Base-by-base conservation (phyloP, 805 yeast genomes). In the Komagataella phaffii region DNA sequence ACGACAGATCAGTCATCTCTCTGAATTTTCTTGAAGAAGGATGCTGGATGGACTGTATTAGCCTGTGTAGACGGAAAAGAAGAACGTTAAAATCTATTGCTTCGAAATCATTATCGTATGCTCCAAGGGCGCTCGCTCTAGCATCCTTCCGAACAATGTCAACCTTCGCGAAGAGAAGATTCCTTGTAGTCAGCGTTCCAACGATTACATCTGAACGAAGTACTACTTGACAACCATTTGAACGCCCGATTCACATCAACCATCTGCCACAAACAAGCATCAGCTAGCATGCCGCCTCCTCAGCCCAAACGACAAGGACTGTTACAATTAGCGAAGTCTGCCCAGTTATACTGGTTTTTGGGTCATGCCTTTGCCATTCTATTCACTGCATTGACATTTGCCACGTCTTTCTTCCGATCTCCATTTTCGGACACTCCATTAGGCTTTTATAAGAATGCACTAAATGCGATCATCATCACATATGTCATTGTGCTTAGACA, bases 281-380 rank as follows among this genome's bases (percentile, higher is more conserved):
- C 12, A 14, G 40, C 12, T 30, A 30, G 40, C 40, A 30, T 30
- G 40, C 40, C 40, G 40, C 40, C 40, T 30, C 14, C 40, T 8
- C 40, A 10, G 14, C 1, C 40, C 40, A 30, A 30, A 30, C 12
- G 40, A 30, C 40, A 30, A 30, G 40, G 40, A 10, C 40, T 30
- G 40, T 10, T 14, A 30, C 40, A 30, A 14, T 54, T 63, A 10
- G 50, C 58, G 10, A 53, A 65, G 56, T 75, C 81, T 8, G 79
- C 80, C 7, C 88, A 83, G 61, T 81, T 83, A 60, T 79, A 79
- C 58, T 83, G 90, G 90, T 83, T 76, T 56, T 51, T 80, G 24
- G 83, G 85, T 17, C 87, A 83, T 63, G 69, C 76, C 12, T 60
- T 71, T 36, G 76, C 81, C 2, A 56, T 79, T 2, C 56, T 63